These are phyloP conservation scores for Malbranchea zuffiana DNA, from an alignment of 2,329 filamentous ascomycete species.

Conservation along the genomic window DNA sequence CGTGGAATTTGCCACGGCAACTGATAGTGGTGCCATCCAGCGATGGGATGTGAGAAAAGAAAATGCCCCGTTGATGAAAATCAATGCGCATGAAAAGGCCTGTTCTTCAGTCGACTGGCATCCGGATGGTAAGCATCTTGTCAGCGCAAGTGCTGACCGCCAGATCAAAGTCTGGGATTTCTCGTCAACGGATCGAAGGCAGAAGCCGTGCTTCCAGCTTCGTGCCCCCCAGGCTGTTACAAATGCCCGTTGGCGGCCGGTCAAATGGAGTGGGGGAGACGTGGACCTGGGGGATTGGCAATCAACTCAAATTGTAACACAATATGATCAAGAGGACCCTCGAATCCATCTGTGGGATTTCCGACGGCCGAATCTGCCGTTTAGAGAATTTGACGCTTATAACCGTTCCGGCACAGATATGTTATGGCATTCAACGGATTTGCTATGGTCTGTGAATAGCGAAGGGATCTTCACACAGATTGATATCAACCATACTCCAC, in stretches of 20 bases:
- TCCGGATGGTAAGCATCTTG: slow-evolving; percentile 53
- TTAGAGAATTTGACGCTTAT: slow-evolving; percentile 49
- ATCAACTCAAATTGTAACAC: slow-evolving; percentile 51
- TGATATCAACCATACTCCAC: slow-evolving; percentile 49
- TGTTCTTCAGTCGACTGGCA: slow-evolving; percentile 58
- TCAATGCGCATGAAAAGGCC: slow-evolving; percentile 50
- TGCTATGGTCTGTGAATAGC: slow-evolving; percentile 53
- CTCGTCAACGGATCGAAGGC: slow-evolving; percentile 43
- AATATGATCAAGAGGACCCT: slow-evolving; percentile 51
- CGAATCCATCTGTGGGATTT: slow-evolving; percentile 56
- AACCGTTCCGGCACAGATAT: slow-evolving; percentile 47
- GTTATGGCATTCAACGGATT: slow-evolving; percentile 53
- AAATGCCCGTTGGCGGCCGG: slow-evolving; percentile 52
- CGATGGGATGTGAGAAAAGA: slow-evolving; percentile 52
- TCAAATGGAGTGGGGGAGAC: slow-evolving; percentile 44
- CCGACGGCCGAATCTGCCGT: slow-evolving; percentile 50
- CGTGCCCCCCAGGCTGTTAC: slow-evolving; percentile 51
- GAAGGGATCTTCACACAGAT: slow-evolving; percentile 53
- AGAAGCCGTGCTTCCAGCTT: slow-evolving; percentile 49
- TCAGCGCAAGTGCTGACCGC: slow-evolving; percentile 52
- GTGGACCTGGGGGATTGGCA: slow-evolving; percentile 45
- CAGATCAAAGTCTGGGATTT: slow-evolving; percentile 56
- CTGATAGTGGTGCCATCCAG: slow-evolving; percentile 53
- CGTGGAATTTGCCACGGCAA: slow-evolving; percentile 52
- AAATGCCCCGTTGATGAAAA: slow-evolving; percentile 47